Conservation (phyloP, 1,284 basidiomycete genomes). For the Puccinia coronata region DNA sequence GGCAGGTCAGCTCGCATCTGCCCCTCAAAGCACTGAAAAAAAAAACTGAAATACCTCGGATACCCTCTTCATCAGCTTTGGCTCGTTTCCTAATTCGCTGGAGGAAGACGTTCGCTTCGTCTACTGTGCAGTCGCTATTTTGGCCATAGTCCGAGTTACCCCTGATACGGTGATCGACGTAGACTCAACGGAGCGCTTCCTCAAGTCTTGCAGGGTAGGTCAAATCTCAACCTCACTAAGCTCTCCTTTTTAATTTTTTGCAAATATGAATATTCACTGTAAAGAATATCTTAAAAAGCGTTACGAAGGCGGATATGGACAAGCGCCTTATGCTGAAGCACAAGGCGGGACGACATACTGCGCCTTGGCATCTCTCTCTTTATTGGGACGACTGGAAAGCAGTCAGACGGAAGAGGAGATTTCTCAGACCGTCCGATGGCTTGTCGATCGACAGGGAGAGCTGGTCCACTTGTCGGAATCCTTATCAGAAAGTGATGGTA, state of each 20-base stretch:
- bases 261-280: too few relatives aligned
- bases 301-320: constrained; percentile 89
- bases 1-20: constrained; percentile 68
- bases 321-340: constrained; percentile 76
- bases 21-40: too few relatives aligned
- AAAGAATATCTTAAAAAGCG: constrained; percentile 64
- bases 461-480: neutral
- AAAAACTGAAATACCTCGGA: too few relatives aligned
- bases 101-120: constrained; percentile 78
- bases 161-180: constrained; percentile 76
- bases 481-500: neutral
- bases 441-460: constrained; percentile 59
- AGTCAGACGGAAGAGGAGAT: constrained; percentile 62
- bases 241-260: constrained; percentile 3
- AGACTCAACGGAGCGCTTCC: constrained; percentile 66
- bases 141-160: constrained; percentile 66
- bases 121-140: constrained; percentile 84
- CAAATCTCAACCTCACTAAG: neutral
- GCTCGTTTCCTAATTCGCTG: constrained; percentile 68
- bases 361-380: constrained; percentile 72
- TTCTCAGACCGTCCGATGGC: constrained; percentile 70
- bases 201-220: constrained; percentile 57
- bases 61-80: constrained; percentile 65
- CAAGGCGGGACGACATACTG: constrained; percentile 94
- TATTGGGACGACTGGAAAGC: constrained; percentile 59